Base-by-base conservation (phyloP, 768 basidiomycete genomes). In the Dioszegia aurantiaca region DNA sequence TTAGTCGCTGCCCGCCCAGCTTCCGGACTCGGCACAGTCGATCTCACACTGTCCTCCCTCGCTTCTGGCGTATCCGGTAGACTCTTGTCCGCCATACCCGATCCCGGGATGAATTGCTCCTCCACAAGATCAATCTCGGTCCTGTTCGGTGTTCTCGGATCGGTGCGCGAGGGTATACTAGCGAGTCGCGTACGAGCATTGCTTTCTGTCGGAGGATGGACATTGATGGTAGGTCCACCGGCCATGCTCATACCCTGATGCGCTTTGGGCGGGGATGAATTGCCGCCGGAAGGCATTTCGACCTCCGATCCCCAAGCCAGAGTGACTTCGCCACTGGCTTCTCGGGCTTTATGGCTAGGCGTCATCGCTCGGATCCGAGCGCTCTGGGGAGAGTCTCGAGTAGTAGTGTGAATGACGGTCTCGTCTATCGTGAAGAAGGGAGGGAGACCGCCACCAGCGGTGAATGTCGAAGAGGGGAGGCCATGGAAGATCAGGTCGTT, bases 131-230 rank as follows among this genome's bases (percentile, higher is more conserved):
- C 60, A n/a, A 61, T 48, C 19, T 68, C 65, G 39, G 59, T 53
- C 9, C 58, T 62, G 10, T 48, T 55, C 9, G 64, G 64, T 16
- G 51, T 51, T n/a, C 40, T 48, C 2, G 42, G 36, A 28, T 56
- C 42, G 17, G 55, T 31, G 17, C 60, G n/a, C 1, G 58, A 54
- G 14, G 54, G 52, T 11, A 40, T 39, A 43, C 65, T 60, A 24
- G 56, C 59, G 16, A 44, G n/a, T 44, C 58, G 43, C 33, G 55
- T 59, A 44, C 17, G 53, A 17, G 62, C 37, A 45, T 65, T 65
- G 37, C 64, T 65, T 23, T 69, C 73, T 3, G 75, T 76, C 8
- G 75, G 75, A 2, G 75, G 64, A 31, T 69, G 69, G 37, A 76
- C 61, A 41, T 69, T 55, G 57, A 76, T 76, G 1, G 59, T 68